phyloP scores from a whole-genome alignment of 805 yeast species.

The Metschnikowia anglica region DNA sequence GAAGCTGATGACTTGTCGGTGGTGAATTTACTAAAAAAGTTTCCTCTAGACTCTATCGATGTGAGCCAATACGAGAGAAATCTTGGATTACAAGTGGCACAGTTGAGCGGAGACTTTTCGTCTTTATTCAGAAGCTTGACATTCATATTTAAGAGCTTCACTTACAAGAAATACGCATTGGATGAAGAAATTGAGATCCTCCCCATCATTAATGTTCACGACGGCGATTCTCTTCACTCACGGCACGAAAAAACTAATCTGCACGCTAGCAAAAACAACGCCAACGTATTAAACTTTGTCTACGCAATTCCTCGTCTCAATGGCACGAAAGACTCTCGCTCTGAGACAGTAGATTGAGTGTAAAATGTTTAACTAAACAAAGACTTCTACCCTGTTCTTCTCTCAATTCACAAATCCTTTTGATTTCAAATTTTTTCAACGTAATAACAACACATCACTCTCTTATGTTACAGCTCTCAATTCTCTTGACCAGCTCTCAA shows the following conservation, averaged over 20 bases:
- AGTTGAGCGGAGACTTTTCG: slow-evolving; percentile 15
- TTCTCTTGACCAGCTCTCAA: slow-evolving; percentile 5
- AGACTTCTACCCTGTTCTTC: neutral
- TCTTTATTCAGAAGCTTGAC: slow-evolving; percentile 16
- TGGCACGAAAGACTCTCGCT: neutral
- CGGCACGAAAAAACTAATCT: neutral
- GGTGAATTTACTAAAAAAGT: slow-evolving; percentile 1
- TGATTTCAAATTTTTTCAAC: neutral
- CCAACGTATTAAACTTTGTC: slow-evolving; percentile 8
- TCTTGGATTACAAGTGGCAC: slow-evolving; percentile 10
- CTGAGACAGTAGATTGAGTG: neutral
- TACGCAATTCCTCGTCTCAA: slow-evolving; percentile 1
- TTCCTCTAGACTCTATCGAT: slow-evolving; percentile 10
- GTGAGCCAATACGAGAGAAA: slow-evolving; percentile 13
- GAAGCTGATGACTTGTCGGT: slow-evolving; percentile 14
- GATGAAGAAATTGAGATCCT: slow-evolving; percentile 15
- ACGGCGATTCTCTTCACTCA: slow-evolving; percentile 10
- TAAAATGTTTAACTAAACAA: neutral
- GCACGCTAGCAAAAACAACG: neutral
- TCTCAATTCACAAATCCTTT: neutral
- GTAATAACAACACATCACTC: no score
- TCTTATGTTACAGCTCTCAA: neutral
- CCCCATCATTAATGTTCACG: slow-evolving; percentile 14
- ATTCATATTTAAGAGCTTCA: slow-evolving; percentile 2
- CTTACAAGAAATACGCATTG: slow-evolving; percentile 8